These are phyloP conservation scores for Lactarius sp. DNA, from an alignment of 768 basidiomycete genomes.

Conservation along the genomic window DNA sequence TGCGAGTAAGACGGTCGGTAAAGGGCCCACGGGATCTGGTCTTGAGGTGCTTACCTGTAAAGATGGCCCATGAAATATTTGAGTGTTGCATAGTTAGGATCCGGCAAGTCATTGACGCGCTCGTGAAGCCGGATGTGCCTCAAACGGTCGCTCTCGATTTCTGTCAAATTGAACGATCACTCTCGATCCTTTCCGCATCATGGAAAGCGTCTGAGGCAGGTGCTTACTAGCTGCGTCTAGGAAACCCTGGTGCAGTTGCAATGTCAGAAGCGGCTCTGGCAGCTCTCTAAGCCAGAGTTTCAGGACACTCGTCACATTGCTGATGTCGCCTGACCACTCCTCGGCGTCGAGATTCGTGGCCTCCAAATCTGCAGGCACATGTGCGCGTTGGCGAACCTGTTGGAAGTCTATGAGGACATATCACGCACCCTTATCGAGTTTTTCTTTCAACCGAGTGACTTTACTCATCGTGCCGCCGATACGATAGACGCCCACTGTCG, in stretches of 20 bases:
- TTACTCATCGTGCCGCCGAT: constrained; percentile 89
- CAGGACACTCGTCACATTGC: constrained; percentile 88
- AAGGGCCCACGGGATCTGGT: neutral
- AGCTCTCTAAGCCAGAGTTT: constrained; percentile 97
- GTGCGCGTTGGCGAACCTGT: neutral
- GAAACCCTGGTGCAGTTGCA: constrained; percentile 81
- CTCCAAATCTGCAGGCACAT: constrained; percentile 59
- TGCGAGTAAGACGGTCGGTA: constrained; percentile 31
- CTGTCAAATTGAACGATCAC: constrained; percentile 35
- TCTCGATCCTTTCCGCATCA: neutral
- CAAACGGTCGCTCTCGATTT: constrained; percentile 89
- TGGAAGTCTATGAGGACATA: constrained; percentile 1
- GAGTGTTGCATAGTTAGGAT: constrained; percentile 96
- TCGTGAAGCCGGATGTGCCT: constrained; percentile 96
- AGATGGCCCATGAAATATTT: constrained; percentile 95
- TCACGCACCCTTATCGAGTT: constrained; percentile 73
- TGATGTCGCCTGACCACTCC: constrained; percentile 93
- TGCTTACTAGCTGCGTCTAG: constrained; percentile 90
- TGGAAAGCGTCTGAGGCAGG: neutral
- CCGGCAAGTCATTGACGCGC: constrained; percentile 94
- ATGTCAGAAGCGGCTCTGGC: constrained; percentile 88
- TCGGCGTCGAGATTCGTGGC: constrained; percentile 79
- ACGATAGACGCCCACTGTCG: constrained; percentile 86
- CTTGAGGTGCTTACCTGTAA: constrained; percentile 55
- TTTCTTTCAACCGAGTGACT: constrained; percentile 74